phyloP scores from a whole-genome alignment of 2,329 filamentous ascomycete genomes.

The Fusarium equiseti region DNA sequence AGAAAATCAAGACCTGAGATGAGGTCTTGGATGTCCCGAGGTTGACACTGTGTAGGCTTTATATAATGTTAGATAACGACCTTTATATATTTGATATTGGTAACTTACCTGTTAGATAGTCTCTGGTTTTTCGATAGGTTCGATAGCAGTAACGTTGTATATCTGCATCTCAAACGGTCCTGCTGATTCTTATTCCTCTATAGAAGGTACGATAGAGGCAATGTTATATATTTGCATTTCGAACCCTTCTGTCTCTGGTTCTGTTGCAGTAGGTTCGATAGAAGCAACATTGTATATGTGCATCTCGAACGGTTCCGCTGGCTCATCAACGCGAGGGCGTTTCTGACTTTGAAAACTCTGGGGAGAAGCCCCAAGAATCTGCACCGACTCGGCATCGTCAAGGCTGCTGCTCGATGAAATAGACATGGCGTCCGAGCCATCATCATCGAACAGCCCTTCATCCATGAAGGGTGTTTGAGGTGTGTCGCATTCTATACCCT shows the following conservation, averaged over 20 bases:
- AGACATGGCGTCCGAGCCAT: not conserved
- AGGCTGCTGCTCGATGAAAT: not conserved
- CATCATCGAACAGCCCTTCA: not conserved
- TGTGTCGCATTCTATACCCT: not conserved
- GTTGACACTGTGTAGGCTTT: not conserved
- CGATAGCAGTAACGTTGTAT: not conserved
- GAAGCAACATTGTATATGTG: not conserved
- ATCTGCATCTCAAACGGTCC: not conserved
- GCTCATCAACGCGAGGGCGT: not conserved
- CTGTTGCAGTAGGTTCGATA: not conserved
- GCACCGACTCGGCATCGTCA: not conserved
- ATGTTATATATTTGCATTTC: not conserved
- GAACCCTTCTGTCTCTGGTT: not conserved
- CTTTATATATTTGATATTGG: not conserved
- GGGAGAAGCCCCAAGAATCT: not conserved
- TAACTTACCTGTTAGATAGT: accelerated
- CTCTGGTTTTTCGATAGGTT: not conserved
- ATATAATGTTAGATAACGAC: not conserved
- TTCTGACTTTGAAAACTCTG: not conserved
- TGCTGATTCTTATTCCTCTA: not conserved
- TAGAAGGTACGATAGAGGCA: not conserved
- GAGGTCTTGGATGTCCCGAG: not conserved
- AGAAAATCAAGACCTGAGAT: not conserved
- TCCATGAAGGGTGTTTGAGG: not conserved
- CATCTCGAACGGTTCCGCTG: not conserved